These are phyloP conservation scores for Mycogone perniciosa DNA, from an alignment of 2,329 filamentous ascomycete genomes.

Conservation along the genomic window DNA sequence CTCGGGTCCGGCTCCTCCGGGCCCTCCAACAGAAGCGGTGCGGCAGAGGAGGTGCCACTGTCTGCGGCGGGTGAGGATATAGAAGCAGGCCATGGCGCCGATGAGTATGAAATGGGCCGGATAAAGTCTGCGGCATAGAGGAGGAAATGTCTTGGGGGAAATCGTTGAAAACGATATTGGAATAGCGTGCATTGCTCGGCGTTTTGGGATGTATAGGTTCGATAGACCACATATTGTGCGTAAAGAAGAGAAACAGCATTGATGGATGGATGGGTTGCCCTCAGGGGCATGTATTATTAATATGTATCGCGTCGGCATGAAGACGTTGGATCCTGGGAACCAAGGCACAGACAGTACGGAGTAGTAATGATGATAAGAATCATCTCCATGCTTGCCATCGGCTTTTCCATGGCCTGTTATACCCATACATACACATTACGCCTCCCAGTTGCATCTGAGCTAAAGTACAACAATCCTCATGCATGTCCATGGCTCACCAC, in stretches of 20 bases:
- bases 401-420: neutral
- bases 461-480: neutral
- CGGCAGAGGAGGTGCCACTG: constrained; percentile 17
- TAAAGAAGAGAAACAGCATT: neutral
- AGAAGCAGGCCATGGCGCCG: constrained; percentile 28
- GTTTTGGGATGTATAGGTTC: constrained; percentile 5
- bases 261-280: neutral
- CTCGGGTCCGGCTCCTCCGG: constrained; percentile 23
- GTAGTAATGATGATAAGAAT: no score
- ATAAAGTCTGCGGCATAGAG: constrained; percentile 31
- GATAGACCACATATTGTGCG: neutral
- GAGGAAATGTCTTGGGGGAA: constrained; percentile 1
- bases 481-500: no score
- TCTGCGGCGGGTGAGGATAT: constrained; percentile 38
- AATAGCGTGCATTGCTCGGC: constrained; percentile 10
- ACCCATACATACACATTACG: neutral
- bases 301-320: neutral
- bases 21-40: constrained; percentile 19
- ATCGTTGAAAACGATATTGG: neutral
- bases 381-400: no score
- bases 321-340: neutral
- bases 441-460: neutral
- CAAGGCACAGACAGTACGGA: no score
- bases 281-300: neutral
- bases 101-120: constrained; percentile 61